Percentiles rank a stretch among this genome's conserved stretches.
phyloP scores from a whole-genome alignment of 169 alveolate species.

The Eimeria tenella region DNA sequence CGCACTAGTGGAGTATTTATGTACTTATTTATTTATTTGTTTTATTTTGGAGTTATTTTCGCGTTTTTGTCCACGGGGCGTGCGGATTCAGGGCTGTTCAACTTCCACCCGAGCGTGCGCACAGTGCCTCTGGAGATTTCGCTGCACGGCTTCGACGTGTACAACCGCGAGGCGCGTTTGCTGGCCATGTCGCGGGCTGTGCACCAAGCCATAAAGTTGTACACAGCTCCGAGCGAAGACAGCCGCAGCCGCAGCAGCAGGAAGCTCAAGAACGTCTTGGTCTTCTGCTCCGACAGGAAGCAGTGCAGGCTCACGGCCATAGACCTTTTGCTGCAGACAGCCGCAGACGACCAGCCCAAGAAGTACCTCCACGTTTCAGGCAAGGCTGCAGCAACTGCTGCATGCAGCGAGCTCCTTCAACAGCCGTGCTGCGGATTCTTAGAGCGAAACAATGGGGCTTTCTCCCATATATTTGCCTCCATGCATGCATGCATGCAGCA shows the following conservation, averaged over 20 bases:
- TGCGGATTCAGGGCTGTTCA: slow-evolving; percentile 81
- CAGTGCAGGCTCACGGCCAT: slow-evolving; percentile 96
- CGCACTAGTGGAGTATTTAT: too few relatives aligned
- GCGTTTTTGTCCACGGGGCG: neutral
- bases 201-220: slow-evolving; percentile 88
- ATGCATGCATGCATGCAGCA: too few relatives aligned
- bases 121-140: slow-evolving; percentile 85
- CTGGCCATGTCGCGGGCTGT: slow-evolving; percentile 94
- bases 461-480: too few relatives aligned
- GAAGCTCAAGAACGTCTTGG: slow-evolving; percentile 87
- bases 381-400: slow-evolving; percentile 10
- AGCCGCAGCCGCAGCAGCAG: neutral
- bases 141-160: slow-evolving; percentile 89
- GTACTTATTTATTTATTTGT: too few relatives aligned
- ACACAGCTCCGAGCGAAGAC: slow-evolving; percentile 78
- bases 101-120: slow-evolving; percentile 86
- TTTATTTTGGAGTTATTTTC: neutral
- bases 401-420: too few relatives aligned
- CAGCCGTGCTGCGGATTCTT: too few relatives aligned
- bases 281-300: slow-evolving; percentile 97
- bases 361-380: slow-evolving; percentile 82
- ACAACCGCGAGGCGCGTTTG: slow-evolving; percentile 91
- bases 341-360: slow-evolving; percentile 85
- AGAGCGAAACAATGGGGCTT: too few relatives aligned
- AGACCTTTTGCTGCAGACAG: slow-evolving; percentile 91